Evolutionary conservation across 352 stramenopile species (phyloP).

Genomic region (Phytophthora melonis): DNA sequence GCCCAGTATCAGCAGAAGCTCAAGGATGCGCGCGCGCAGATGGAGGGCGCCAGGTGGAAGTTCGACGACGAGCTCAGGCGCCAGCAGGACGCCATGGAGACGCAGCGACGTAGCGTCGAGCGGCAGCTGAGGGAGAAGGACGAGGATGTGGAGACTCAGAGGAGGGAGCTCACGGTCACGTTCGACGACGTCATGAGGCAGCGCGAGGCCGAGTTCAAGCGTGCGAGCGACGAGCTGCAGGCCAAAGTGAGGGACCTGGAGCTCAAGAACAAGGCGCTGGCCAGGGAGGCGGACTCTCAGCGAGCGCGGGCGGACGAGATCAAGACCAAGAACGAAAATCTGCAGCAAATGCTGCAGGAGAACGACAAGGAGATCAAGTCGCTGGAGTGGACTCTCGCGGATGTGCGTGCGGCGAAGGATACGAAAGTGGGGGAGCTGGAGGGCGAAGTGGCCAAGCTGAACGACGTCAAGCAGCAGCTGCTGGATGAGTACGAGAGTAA

Average conservation of each 20-base stretch:
- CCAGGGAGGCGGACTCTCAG: slow-evolving; percentile 53
- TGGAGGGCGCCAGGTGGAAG: slow-evolving; percentile 77
- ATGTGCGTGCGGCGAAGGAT: slow-evolving; percentile 66
- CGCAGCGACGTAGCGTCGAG: slow-evolving; percentile 57
- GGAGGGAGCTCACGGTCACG: slow-evolving; percentile 73
- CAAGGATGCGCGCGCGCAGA: slow-evolving; percentile 74
- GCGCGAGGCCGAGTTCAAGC: slow-evolving; percentile 70
- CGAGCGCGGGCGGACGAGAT: slow-evolving; percentile 60
- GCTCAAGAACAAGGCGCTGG: slow-evolving; percentile 60
- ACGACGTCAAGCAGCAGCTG: slow-evolving; percentile 80
- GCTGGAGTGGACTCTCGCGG: slow-evolving; percentile 75
- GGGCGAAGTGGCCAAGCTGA: slow-evolving; percentile 55
- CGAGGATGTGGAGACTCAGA: slow-evolving; percentile 79
- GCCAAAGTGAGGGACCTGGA: slow-evolving; percentile 63
- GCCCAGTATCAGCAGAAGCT: slow-evolving; percentile 74
- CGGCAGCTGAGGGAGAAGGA: slow-evolving; percentile 75
- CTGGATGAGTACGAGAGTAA: slow-evolving; percentile 89
- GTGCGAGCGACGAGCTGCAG: slow-evolving; percentile 51
- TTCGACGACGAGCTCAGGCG: slow-evolving; percentile 80
- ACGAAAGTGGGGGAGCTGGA: slow-evolving; percentile 76
- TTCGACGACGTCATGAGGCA: slow-evolving; percentile 84
- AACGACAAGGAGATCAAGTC: slow-evolving; percentile 75
- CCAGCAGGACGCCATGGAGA: slow-evolving; percentile 71
- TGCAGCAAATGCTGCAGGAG: slow-evolving; percentile 65
- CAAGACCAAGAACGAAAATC: slow-evolving; percentile 73